These are phyloP conservation scores for Solanum etuberosum DNA, from an alignment of 257 asterid species.

Conservation along the genomic window DNA sequence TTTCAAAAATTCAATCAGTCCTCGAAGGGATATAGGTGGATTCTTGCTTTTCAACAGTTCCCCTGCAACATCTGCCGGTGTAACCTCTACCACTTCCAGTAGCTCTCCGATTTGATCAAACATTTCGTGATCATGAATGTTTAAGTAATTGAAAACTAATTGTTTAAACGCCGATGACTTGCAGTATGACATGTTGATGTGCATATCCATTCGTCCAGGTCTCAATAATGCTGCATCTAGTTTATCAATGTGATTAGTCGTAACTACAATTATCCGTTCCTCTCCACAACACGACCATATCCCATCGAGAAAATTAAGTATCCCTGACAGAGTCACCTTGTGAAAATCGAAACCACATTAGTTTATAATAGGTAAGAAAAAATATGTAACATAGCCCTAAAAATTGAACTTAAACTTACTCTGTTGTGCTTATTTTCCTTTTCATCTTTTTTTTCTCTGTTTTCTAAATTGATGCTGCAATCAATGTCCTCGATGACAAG, in stretches of 20 bases:
- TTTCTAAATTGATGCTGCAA: constrained; percentile 31
- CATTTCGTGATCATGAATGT: background rate
- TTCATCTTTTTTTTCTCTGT: constrained; percentile 1
- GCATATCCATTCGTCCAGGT: constrained; percentile 56
- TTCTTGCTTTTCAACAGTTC: constrained; percentile 2
- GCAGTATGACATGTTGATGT: constrained; percentile 42
- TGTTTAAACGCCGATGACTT: constrained; percentile 3
- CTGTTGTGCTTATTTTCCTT: background rate
- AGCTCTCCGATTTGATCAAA: background rate
- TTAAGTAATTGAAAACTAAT: background rate
- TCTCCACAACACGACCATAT: constrained; percentile 64
- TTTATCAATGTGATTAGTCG: constrained; percentile 42
- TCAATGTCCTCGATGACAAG: constrained; percentile 77
- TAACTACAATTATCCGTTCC: constrained; percentile 43
- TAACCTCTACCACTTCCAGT: background rate
- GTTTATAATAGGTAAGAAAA: background rate
- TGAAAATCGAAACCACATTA: background rate
- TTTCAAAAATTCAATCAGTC: background rate
- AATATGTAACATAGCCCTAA: background rate
- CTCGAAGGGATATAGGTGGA: background rate
- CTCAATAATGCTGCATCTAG: constrained; percentile 40
- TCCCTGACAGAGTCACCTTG: constrained; percentile 55
- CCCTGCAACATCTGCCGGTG: constrained; percentile 11
- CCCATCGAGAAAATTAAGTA: constrained; percentile 56
- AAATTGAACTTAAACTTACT: constrained; percentile 8